Base-by-base conservation (phyloP, 225 moss, liverwort and hornwort genomes). In the Takakia lepidozioides region DNA sequence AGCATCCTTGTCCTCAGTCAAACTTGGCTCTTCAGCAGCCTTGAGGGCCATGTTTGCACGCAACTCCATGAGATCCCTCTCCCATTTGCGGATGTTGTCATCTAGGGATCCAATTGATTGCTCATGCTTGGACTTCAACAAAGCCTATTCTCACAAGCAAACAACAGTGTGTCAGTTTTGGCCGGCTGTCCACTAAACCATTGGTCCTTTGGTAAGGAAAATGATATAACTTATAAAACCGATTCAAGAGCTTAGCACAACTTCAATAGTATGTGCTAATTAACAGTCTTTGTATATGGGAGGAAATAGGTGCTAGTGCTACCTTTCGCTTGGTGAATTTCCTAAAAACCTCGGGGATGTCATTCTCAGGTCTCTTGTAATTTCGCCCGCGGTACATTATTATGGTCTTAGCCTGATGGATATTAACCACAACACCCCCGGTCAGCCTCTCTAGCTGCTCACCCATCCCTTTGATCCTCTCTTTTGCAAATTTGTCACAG, bases 271-370 rank as follows among this genome's bases (percentile, higher is more conserved):
- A n/a, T n/a, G n/a, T n/a, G n/a, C n/a, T n/a, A n/a, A n/a, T n/a
- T n/a, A n/a, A n/a, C n/a, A n/a, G n/a, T n/a, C n/a, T n/a, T n/a
- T n/a, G n/a, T n/a, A n/a, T n/a, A n/a, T n/a, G n/a, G n/a, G n/a
- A n/a, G n/a, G n/a, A n/a, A n/a, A n/a, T n/a, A n/a, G n/a, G n/a
- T n/a, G n/a, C n/a, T n/a, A n/a, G 44, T 24, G 6, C 53, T 38
- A 95, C 93, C 95, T 98, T 98, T 48, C 95, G 72, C 63, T 98
- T 98, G 60, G 87, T 91, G 18, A 98, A 82, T 54, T 87, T 87
- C 55, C 91, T 91, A 7, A 87, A 77, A 4, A 80, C 73, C 13
- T 54, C 52, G 55, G 95, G 95, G 35, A 98, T 98, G 43, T 87
- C 69, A 25, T 68, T 25, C 76, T 91, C 91, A 9, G 95, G 95